Base-by-base conservation (phyloP, 1,284 basidiomycete species). In the Rhodotorula glutinis region DNA sequence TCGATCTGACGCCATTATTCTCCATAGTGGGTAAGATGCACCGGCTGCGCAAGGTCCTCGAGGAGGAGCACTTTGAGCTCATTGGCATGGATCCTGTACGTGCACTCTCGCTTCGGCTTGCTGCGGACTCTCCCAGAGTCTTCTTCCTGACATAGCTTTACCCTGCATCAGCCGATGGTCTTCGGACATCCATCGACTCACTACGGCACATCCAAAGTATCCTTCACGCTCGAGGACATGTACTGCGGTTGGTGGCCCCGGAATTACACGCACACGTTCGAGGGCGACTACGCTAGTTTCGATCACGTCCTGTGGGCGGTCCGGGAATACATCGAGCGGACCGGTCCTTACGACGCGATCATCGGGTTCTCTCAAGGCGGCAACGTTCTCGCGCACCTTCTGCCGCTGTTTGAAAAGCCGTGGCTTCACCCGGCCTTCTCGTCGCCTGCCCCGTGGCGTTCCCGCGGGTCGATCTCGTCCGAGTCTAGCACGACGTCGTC, bases 281-380 rank as follows among this genome's bases (percentile, higher is more conserved):
- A n/a, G 38, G 53, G 53, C 53, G 53, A 54, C 38, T 41, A 54
- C 38, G 53, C 13, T 14, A 23, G 23, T 5, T 16, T 54, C 53
- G 33, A 54, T 23, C n/a, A 5, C 16, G 53, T 38, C 23, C 53
- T 54, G 3, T 38, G 53, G n/a, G 33, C 53, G n/a, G n/a, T 30
- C 11, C 53, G 53, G 23, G 23, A 25, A 23, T 54, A 40, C n/a
- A 25, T 54, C 38, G 38, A 54, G 33, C 23, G n/a, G 33, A 13
- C 38, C 14, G 53, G 53, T 5, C 53, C 53, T 5, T 54, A 40
- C 53, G 53, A 54, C 38, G 38, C 38, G 23, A 23, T 40, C 13
- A 40, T 54, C n/a, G 53, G 53, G 0, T 54, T 54, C 33, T 54
- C 53, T 11, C 53, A 54, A n/a, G 53, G 53, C 53, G 53, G 23